These are phyloP conservation scores for Chrysosporium keratinophilum DNA, from an alignment of 2,329 filamentous ascomycete species.

Conservation along the genomic window DNA sequence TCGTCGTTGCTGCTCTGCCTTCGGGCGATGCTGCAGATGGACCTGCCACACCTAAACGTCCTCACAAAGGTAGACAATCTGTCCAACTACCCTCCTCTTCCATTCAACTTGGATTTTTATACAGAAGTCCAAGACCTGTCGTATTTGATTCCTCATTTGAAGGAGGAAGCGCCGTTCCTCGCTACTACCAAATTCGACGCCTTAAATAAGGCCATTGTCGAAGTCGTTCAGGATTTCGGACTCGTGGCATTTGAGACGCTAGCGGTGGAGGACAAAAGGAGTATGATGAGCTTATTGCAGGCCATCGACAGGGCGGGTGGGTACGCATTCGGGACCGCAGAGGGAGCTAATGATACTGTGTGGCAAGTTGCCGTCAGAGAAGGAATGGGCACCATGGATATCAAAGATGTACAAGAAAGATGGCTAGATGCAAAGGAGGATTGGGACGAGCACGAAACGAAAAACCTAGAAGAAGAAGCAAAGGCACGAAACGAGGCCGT, in stretches of 20 bases:
- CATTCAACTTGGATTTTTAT: constrained; percentile 94
- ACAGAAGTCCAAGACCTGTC: constrained; percentile 91
- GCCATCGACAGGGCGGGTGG: constrained; percentile 87
- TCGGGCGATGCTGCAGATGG: constrained; percentile 95
- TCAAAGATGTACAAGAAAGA: constrained; percentile 83
- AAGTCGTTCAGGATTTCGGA: constrained; percentile 78
- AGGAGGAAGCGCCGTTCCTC: constrained; percentile 62
- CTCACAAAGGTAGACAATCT: constrained; percentile 97
- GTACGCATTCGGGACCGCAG: constrained; percentile 81
- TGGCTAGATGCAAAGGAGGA: constrained; percentile 88
- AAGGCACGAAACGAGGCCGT: constrained; percentile 38
- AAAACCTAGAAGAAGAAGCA: constrained; percentile 64
- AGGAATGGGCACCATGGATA: constrained; percentile 59
- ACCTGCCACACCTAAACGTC: constrained; percentile 90
- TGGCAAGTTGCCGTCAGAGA: constrained; percentile 91
- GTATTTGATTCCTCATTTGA: constrained; percentile 70
- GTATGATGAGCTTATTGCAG: constrained; percentile 83
- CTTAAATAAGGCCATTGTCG: constrained; percentile 76
- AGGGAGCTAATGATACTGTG: constrained; percentile 90
- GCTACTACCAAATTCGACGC: constrained; percentile 66
- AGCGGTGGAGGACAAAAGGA: constrained; percentile 91
- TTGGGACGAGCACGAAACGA: constrained; percentile 68
- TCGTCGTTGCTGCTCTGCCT: constrained; percentile 87
- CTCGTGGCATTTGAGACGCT: constrained; percentile 87
- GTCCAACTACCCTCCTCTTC: constrained; percentile 68